A percentile compares a stretch with the other conserved stretches of the same genome.
phyloP scores from a whole-genome alignment of 805 yeast genomes.

The Ogataea sp. region DNA sequence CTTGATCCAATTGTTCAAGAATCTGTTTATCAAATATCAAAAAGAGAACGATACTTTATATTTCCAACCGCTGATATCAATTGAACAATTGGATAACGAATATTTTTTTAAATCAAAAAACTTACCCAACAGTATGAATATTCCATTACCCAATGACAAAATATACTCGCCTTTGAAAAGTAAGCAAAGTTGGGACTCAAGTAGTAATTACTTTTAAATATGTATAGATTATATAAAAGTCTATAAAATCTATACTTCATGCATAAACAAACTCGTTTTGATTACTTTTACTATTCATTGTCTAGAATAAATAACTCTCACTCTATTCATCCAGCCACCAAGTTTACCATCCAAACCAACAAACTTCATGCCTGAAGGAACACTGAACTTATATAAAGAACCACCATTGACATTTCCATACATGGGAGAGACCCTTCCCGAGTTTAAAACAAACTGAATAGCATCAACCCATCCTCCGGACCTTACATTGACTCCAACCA shows the following conservation, averaged over 20 bases:
- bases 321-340: constrained; percentile 64
- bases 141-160: constrained; percentile 13
- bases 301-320: constrained; percentile 57
- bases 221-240: too few species aligned
- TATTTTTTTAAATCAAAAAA: constrained; percentile 13
- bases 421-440: constrained; percentile 45
- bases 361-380: constrained; percentile 55
- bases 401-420: constrained; percentile 71
- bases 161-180: constrained; percentile 15
- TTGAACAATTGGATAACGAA: not conserved
- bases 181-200: too few species aligned
- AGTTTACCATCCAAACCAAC: constrained; percentile 68
- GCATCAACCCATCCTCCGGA: constrained; percentile 91
- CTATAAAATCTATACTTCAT: too few species aligned
- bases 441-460: constrained; percentile 57
- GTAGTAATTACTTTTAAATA: not conserved
- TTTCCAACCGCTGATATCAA: not conserved
- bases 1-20: constrained; percentile 9
- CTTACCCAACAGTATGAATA: constrained; percentile 19
- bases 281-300: not conserved
- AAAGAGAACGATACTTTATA: constrained; percentile 11
- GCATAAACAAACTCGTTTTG: too few species aligned
- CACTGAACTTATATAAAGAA: constrained; percentile 43
- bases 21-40: constrained; percentile 13
- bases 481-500: constrained; percentile 55